Base-by-base conservation (phyloP, 1,284 basidiomycete genomes). In the Malassezia sympodialis region DNA sequence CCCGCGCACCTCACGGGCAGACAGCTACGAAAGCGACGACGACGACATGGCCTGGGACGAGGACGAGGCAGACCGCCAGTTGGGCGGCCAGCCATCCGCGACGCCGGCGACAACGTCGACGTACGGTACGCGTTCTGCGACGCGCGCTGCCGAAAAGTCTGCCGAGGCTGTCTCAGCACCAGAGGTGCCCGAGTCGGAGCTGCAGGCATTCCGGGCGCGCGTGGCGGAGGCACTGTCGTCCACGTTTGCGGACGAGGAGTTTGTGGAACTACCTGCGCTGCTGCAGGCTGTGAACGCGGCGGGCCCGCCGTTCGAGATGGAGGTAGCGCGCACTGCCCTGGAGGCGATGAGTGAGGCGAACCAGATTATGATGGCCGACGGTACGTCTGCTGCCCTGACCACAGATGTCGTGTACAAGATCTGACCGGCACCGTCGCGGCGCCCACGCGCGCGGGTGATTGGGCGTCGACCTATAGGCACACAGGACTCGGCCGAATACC, bases 281-380 rank as follows among this genome's bases (percentile, higher is more conserved):
- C 76, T 96, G 21, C 81, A 84, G 59, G 76, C 82, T 51, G 78
- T 96, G 73, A 96, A 98, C 70, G 80, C 83, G 60, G 81, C 82
- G 1, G 81, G 82, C 34, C 79, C 80, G 19, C 77, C 90, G 43
- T 96, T 90, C 72, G 84, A 85, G 8, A 84, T 83, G 0, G 79
- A 80, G 21, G 91, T 96, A 76, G 91, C 87, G 7, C 79, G 83
- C 60, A 76, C 78, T 43, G 68, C 72, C 21, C 63, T 77, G 8
- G 52, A 52, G 41, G 59, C 60, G 37, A 96, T 96, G 91, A 80
- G 83, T 49, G 83, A 86, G 39, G 80, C 80, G 23, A 87, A 90
- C 66, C 85, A 91, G 75, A 78, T 96, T 63, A 90, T 96, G 88
- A 81, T 89, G 65, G 84, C 83, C 56, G 87, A 86, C 39, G 86